phyloP scores from a whole-genome alignment of 2,329 filamentous ascomycete genomes.

The Phialocephala sp. region DNA sequence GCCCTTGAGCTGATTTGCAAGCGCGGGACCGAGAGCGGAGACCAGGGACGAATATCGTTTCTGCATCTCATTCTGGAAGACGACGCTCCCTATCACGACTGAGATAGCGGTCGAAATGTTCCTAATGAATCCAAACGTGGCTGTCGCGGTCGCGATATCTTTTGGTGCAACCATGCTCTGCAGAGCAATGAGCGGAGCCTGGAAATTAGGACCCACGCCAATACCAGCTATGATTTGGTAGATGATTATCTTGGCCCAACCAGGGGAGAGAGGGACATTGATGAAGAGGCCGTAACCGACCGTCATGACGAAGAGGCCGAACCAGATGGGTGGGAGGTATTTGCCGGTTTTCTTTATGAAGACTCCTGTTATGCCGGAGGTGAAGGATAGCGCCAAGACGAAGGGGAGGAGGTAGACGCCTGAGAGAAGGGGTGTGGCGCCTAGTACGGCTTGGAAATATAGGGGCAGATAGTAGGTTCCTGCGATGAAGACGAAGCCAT shows the following conservation, averaged over 20 bases:
- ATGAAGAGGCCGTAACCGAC: constrained; percentile 70
- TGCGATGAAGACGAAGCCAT: constrained; percentile 58
- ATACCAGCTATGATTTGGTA: constrained; percentile 69
- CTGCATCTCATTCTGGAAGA: constrained; percentile 55
- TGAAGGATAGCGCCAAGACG: constrained; percentile 69
- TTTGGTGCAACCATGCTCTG: constrained; percentile 65
- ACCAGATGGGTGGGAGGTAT: constrained; percentile 66
- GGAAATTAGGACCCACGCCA: constrained; percentile 72
- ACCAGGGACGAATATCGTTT: constrained; percentile 33
- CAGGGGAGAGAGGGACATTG: constrained; percentile 60
- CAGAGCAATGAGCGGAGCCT: constrained; percentile 70
- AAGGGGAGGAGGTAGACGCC: constrained; percentile 79
- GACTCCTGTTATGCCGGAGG: constrained; percentile 62
- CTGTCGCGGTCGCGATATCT: constrained; percentile 72
- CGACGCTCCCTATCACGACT: constrained; percentile 55
- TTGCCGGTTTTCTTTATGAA: constrained; percentile 68
- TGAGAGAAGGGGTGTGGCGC: constrained; percentile 64
- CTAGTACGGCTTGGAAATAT: constrained; percentile 71
- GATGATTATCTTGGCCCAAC: constrained; percentile 62
- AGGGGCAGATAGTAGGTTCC: constrained; percentile 49
- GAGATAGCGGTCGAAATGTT: constrained; percentile 51
- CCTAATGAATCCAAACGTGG: constrained; percentile 68
- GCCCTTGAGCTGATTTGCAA: constrained; percentile 36
- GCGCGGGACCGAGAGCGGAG: constrained; percentile 31
- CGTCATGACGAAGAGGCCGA: constrained; percentile 62